These are phyloP conservation scores for Stipa capillata DNA, from an alignment of 176 grass and related monocot species.

Conservation along the genomic window DNA sequence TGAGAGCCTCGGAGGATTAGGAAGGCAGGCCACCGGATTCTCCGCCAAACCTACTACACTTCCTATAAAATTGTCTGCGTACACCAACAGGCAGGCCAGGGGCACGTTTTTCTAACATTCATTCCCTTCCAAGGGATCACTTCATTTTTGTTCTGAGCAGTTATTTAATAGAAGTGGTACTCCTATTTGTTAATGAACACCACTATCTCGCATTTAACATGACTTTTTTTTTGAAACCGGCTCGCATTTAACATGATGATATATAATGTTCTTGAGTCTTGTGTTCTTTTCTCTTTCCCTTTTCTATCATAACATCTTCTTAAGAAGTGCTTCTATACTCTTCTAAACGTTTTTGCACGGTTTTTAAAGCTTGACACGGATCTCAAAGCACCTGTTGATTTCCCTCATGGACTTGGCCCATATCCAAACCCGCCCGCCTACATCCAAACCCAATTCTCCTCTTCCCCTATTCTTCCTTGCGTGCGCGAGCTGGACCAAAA, in stretches of 20 bases:
- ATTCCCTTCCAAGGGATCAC: not conserved
- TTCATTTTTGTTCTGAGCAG: not conserved
- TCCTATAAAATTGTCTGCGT: not conserved
- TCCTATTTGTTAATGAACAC: not conserved
- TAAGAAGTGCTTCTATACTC: too few relatives aligned
- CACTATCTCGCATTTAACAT: not conserved
- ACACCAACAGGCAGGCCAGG: not conserved
- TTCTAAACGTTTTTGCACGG: too few relatives aligned
- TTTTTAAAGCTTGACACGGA: too few relatives aligned
- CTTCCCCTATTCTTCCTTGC: too few relatives aligned
- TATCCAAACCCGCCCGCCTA: too few relatives aligned
- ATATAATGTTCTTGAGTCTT: not conserved
- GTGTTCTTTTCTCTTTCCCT: too few relatives aligned
- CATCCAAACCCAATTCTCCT: too few relatives aligned
- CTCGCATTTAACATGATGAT: not conserved
- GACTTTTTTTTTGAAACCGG: too few relatives aligned
- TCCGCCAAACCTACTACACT: not conserved
- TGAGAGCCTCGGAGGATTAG: not conserved
- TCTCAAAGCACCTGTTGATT: too few relatives aligned
- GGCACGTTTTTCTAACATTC: not conserved
- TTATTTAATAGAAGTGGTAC: not conserved
- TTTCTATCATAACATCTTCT: too few relatives aligned
- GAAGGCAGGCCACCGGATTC: not conserved
- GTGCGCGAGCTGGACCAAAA: too few relatives aligned
- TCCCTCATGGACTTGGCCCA: too few relatives aligned